Evolutionary conservation across 257 asterid species (phyloP).

Genomic region (Salvia miltiorrhiza): DNA sequence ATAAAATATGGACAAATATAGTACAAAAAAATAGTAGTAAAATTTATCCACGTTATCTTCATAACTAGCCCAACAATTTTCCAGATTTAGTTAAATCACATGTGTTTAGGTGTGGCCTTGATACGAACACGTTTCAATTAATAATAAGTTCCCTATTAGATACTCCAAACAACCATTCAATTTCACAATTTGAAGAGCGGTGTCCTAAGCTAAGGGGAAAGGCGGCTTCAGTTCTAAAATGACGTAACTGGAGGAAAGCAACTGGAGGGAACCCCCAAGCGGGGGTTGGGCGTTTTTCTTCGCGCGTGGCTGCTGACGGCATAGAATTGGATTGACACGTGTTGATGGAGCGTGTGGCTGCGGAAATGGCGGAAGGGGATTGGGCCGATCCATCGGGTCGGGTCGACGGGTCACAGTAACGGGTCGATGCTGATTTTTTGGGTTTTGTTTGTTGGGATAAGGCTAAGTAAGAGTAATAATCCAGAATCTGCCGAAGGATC

Average conservation of each 20-base stretch:
- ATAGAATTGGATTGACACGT: slow-evolving; percentile 15
- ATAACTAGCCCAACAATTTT: background rate
- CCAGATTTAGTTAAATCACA: background rate
- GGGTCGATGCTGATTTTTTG: background rate
- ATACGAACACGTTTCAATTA: background rate
- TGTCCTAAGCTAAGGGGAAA: background rate
- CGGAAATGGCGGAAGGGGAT: too few species aligned
- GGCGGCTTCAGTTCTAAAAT: background rate
- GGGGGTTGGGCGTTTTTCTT: background rate
- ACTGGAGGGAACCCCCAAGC: slow-evolving; percentile 6
- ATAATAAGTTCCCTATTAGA: background rate
- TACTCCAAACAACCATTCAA: background rate
- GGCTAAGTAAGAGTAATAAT: too few species aligned
- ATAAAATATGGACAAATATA: background rate
- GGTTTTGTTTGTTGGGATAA: background rate
- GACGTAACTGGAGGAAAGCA: slow-evolving; percentile 16
- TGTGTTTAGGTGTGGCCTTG: background rate
- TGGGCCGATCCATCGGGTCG: background rate
- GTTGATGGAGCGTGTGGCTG: slow-evolving; percentile 4
- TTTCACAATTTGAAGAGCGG: background rate
- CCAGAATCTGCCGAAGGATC: background rate
- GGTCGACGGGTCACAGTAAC: background rate
- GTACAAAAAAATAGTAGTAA: background rate
- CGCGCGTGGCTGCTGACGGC: slow-evolving; percentile 28
- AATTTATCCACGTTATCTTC: background rate